These are phyloP conservation scores for Suillus variegatus DNA, from an alignment of 768 basidiomycete species.

Conservation along the genomic window DNA sequence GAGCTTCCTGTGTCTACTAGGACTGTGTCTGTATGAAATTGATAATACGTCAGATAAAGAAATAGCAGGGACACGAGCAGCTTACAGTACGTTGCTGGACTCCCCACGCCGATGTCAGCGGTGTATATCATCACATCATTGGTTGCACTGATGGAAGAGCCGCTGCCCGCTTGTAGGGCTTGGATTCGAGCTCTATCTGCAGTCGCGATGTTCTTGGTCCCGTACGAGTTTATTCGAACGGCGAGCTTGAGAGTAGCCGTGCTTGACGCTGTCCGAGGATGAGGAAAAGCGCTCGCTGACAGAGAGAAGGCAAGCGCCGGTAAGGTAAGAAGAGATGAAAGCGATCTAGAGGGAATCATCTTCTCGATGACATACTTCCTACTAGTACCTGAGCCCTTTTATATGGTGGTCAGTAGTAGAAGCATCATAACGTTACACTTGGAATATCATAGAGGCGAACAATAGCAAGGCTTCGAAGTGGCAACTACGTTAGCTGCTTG, in stretches of 20 bases:
- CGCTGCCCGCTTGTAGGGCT: neutral
- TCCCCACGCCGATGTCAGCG: slow-evolving; percentile 15
- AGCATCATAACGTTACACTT: no score
- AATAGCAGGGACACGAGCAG: neutral
- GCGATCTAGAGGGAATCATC: slow-evolving; percentile 9
- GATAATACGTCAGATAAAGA: neutral
- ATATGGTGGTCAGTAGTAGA: no score
- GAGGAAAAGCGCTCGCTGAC: slow-evolving; percentile 1
- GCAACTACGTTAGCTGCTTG: no score
- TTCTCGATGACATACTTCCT: neutral
- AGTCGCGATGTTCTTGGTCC: slow-evolving; percentile 4
- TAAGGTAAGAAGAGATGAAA: slow-evolving; percentile 5
- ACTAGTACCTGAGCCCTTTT: no score
- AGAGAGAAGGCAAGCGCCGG: slow-evolving; percentile 5
- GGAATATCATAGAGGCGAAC: no score
- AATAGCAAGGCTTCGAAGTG: no score
- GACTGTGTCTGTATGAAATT: slow-evolving; percentile 15
- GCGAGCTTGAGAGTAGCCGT: slow-evolving; percentile 9
- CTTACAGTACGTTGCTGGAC: slow-evolving; percentile 15
- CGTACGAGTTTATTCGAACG: slow-evolving; percentile 4
- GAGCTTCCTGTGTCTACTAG: slow-evolving; percentile 22
- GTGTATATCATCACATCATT: slow-evolving; percentile 15
- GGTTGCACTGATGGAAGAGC: slow-evolving; percentile 15
- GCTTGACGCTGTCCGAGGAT: neutral
- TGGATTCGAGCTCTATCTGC: slow-evolving; percentile 10